These are phyloP conservation scores for Colletotrichum sp. DNA, from an alignment of 2,329 filamentous ascomycete genomes.

Conservation along the genomic window DNA sequence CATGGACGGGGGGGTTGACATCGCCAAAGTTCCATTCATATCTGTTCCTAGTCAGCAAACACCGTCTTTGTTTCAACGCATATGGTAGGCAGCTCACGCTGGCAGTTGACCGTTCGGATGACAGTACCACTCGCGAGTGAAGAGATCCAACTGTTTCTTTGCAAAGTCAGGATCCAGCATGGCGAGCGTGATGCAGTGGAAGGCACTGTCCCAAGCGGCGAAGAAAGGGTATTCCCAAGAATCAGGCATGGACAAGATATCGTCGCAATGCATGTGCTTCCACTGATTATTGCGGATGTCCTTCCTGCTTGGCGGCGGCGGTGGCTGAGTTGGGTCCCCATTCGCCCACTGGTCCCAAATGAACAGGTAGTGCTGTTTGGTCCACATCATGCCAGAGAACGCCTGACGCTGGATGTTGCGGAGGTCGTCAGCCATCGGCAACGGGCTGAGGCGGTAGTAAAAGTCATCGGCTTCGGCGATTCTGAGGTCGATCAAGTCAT, in stretches of 20 bases:
- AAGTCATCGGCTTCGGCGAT: constrained; percentile 95
- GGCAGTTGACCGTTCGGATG: constrained; percentile 96
- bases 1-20: constrained; percentile 95
- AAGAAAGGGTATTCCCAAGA: constrained; percentile 99
- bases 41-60: constrained; percentile 35
- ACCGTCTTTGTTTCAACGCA: not conserved
- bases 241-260: constrained; percentile 96
- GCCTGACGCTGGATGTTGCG: constrained; percentile 95
- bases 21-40: constrained; percentile 98
- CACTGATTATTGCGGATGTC: constrained; percentile 85
- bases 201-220: constrained; percentile 95
- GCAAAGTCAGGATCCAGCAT: constrained; percentile 99
- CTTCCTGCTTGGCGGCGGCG: constrained; percentile 82
- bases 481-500: constrained; percentile 86
- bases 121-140: constrained; percentile 98
- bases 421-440: constrained; percentile 92
- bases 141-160: constrained; percentile 96
- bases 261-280: constrained; percentile 94
- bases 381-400: constrained; percentile 97
- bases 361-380: constrained; percentile 95
- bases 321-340: constrained; percentile 86
- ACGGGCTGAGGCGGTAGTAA: constrained; percentile 89
- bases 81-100: constrained; percentile 59
- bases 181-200: constrained; percentile 93
- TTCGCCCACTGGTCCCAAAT: constrained; percentile 99